Conservation (phyloP, 148 eudicot genomes). For the Cornus kousa region DNA sequence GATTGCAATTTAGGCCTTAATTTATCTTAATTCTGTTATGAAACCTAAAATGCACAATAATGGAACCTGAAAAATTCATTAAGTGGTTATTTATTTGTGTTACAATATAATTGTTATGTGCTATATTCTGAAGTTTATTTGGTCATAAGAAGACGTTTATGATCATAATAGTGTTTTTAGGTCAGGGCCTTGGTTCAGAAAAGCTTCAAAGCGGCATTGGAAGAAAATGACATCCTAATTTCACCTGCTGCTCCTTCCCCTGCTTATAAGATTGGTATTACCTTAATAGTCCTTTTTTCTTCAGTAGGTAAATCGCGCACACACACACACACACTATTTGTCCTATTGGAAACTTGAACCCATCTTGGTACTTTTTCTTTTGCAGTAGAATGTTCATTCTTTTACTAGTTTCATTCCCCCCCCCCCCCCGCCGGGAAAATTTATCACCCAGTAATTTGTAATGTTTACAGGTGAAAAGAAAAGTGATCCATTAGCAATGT, state of each 20-base stretch:
- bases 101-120: neutral
- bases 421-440: neutral
- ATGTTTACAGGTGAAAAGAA: conserved; percentile 80
- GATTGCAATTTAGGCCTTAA: neutral
- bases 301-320: too few species aligned
- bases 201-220: conserved; percentile 81
- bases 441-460: conserved; percentile 16
- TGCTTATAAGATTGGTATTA: conserved; percentile 88
- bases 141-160: conserved; percentile 20
- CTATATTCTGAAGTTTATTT: neutral
- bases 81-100: neutral
- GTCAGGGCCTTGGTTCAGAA: conserved; percentile 84
- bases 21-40: neutral
- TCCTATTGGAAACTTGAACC: too few species aligned
- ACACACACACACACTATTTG: too few species aligned
- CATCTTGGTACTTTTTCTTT: neutral
- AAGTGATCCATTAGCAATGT: conserved; percentile 96
- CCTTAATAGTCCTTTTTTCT: neutral
- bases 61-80: neutral
- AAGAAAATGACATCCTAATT: conserved; percentile 81
- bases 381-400: neutral
- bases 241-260: conserved; percentile 97
- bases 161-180: conserved; percentile 36
- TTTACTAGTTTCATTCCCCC: neutral
- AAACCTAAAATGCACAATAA: neutral